These are phyloP conservation scores for Lepidopterella palustris DNA, from an alignment of 495 filamentous ascomycete species.

Conservation along the genomic window DNA sequence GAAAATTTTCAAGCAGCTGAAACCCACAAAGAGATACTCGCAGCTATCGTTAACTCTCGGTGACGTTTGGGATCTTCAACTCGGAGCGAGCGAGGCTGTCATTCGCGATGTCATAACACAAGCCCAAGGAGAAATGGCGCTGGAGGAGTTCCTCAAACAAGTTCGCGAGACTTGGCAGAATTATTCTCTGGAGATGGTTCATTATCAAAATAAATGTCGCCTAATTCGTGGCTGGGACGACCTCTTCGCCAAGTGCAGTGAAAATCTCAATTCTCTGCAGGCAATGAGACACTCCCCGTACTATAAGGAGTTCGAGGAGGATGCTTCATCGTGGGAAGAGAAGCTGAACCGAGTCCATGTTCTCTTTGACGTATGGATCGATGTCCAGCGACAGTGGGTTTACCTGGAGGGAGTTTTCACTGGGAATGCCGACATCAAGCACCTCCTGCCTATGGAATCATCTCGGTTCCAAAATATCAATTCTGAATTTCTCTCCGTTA, in stretches of 20 bases:
- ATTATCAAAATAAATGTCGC: constrained; percentile 95
- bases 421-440: constrained; percentile 97
- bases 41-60: constrained; percentile 89
- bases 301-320: constrained; percentile 98
- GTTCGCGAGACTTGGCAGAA: constrained; percentile 95
- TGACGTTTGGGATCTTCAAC: constrained; percentile 95
- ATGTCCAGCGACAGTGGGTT: constrained; percentile 98
- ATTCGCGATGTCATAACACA: constrained; percentile 90
- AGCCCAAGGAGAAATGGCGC: constrained; percentile 95
- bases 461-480: constrained; percentile 98
- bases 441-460: constrained; percentile 91
- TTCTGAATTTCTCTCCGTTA: constrained; percentile 91
- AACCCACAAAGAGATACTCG: constrained; percentile 83
- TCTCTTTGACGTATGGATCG: constrained; percentile 98
- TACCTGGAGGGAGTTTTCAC: constrained; percentile 98
- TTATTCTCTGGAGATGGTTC: constrained; percentile 87
- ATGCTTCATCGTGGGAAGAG: constrained; percentile 94
- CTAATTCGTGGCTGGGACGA: constrained; percentile 98
- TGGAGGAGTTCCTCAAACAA: constrained; percentile 96
- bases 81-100: constrained; percentile 73
- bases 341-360: constrained; percentile 96
- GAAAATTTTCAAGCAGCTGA: constrained; percentile 92
- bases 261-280: constrained; percentile 93
- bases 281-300: constrained; percentile 99
- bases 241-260: constrained; percentile 95